phyloP scores from a whole-genome alignment of 2,329 filamentous ascomycete species.

The Penicillium sp. region DNA sequence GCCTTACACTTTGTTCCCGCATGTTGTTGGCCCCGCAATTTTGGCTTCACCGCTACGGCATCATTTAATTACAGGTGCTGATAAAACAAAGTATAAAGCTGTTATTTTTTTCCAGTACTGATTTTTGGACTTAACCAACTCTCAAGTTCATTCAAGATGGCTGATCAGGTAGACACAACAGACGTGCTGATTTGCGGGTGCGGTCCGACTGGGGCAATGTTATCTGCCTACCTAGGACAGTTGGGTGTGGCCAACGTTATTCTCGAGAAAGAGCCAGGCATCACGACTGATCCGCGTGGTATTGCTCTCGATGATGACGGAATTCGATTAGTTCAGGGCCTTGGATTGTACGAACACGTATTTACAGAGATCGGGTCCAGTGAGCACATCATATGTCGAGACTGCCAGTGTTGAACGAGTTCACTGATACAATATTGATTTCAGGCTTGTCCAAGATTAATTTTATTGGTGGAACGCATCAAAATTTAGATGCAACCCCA shows the following conservation, averaged over 20 bases:
- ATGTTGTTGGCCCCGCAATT: neutral
- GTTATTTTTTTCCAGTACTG: neutral
- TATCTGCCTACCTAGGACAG: slow-evolving; percentile 28
- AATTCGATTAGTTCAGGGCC: slow-evolving; percentile 30
- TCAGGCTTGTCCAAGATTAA: slow-evolving; percentile 7
- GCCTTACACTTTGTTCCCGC: neutral
- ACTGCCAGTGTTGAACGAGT: slow-evolving; percentile 1
- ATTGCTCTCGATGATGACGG: slow-evolving; percentile 36
- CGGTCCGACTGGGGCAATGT: slow-evolving; percentile 31
- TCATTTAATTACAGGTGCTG: neutral
- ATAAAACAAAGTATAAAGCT: neutral
- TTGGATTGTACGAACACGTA: slow-evolving; percentile 29
- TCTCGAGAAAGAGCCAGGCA: slow-evolving; percentile 28
- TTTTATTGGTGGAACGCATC: slow-evolving; percentile 7
- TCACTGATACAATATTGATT: neutral
- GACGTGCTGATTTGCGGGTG: slow-evolving; percentile 34
- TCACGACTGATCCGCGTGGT: slow-evolving; percentile 33
- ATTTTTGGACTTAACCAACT: neutral
- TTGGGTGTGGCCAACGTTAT: slow-evolving; percentile 27
- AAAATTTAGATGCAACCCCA: neutral
- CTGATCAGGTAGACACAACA: slow-evolving; percentile 14
- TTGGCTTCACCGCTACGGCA: neutral
- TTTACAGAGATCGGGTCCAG: slow-evolving; percentile 31
- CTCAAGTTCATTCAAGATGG: neutral
- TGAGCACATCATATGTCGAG: slow-evolving; percentile 1